phyloP scores from a whole-genome alignment of 257 asterid genomes.

The Thymus mandschuricus region DNA sequence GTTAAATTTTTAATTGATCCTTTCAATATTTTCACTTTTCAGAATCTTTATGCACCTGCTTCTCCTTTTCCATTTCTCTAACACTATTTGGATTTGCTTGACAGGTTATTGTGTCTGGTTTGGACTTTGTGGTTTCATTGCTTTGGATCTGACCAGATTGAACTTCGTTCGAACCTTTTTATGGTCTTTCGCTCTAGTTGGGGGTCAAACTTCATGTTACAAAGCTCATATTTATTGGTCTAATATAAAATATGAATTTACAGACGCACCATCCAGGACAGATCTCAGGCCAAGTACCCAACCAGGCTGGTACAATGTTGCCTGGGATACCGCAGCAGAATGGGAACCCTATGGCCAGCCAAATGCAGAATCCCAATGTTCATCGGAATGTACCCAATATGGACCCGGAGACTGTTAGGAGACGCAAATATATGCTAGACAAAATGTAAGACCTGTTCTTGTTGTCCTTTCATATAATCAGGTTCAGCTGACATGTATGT shows the following conservation, averaged over 20 bases:
- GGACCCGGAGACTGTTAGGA: conserved; percentile 56
- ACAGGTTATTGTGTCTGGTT: conserved; percentile 37
- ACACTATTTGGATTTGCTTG: conserved; percentile 15
- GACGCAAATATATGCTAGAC: conserved; percentile 56
- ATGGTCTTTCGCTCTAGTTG: conserved; percentile 29
- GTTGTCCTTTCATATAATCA: neutral
- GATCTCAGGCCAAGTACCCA: conserved; percentile 67
- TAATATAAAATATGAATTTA: conserved; percentile 54
- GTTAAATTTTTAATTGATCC: neutral
- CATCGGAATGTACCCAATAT: conserved; percentile 47
- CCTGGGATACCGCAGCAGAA: conserved; percentile 63
- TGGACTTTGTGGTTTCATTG: conserved; percentile 17
- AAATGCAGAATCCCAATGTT: conserved; percentile 68
- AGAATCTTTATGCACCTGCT: neutral
- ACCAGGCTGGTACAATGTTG: conserved; percentile 56
- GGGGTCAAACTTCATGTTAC: conserved; percentile 33
- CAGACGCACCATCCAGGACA: conserved; percentile 68
- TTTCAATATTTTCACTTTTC: conserved; percentile 11
- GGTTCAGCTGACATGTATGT: conserved; percentile 10
- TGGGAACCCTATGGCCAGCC: conserved; percentile 60
- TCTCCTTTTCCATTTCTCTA: conserved; percentile 14
- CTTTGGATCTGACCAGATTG: conserved; percentile 18
- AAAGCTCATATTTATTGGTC: conserved; percentile 33
- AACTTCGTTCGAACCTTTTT: conserved; percentile 19
- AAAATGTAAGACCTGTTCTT: conserved; percentile 61